These are phyloP conservation scores for Hydrangea macrophylla DNA, from an alignment of 148 eudicot genomes.

Conservation along the genomic window DNA sequence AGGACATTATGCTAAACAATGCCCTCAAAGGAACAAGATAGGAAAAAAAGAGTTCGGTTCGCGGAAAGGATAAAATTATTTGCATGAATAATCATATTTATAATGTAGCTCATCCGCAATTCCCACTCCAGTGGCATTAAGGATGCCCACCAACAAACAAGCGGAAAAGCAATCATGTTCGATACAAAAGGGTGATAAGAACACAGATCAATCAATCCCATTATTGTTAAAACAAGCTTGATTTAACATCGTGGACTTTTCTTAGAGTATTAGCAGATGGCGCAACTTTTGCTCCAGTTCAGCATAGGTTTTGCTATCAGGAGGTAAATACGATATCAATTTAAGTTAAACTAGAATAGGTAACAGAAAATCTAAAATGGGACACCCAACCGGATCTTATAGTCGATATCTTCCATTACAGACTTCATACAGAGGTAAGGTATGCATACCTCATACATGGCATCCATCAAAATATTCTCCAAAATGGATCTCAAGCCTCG, in stretches of 20 bases:
- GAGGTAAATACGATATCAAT: no score
- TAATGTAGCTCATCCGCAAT: neutral
- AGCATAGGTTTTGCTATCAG: no score
- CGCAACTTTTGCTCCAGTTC: no score
- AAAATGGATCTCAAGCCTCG: constrained; percentile 88
- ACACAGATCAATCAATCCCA: neutral
- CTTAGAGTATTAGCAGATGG: no score
- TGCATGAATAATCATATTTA: no score
- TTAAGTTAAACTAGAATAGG: neutral
- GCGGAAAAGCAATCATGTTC: neutral
- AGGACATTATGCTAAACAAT: no score
- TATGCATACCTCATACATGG: constrained; percentile 98
- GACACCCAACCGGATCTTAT: neutral
- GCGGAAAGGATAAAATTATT: neutral
- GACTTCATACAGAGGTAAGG: neutral
- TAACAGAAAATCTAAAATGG: neutral
- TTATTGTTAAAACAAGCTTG: neutral
- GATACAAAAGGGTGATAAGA: neutral
- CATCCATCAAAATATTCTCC: constrained; percentile 80
- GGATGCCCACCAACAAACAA: neutral
- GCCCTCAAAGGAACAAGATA: no score
- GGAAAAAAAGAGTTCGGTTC: no score
- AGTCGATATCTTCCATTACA: neutral
- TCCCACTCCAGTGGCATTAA: neutral
- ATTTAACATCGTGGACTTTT: no score